Conservation (phyloP, 208 protist species). For the Naegleria lovaniensis region DNA sequence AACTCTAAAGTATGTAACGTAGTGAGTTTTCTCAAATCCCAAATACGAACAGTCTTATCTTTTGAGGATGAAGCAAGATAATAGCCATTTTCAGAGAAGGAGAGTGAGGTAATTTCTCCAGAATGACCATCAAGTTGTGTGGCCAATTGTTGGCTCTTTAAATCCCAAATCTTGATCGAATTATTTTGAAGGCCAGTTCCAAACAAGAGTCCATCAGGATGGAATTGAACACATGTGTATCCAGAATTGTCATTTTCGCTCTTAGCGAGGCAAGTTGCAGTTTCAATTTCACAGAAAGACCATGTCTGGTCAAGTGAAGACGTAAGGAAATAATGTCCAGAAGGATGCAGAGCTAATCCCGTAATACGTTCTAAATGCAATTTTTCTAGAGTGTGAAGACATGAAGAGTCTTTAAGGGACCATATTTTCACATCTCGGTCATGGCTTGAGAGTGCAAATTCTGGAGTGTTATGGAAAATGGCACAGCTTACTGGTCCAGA, state of each 20-base stretch:
- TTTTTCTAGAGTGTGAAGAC: conserved; percentile 40
- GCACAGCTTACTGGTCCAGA: conserved; percentile 41
- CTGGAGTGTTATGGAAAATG: conserved; percentile 47
- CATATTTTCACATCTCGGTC: not conserved
- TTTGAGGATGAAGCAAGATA: conserved; percentile 69
- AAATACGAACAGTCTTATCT: conserved; percentile 72
- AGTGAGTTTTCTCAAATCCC: conserved; percentile 90
- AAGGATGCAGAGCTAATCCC: conserved; percentile 51
- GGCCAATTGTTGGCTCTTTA: conserved; percentile 65
- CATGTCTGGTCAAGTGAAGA: conserved; percentile 48
- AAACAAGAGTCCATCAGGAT: conserved; percentile 72
- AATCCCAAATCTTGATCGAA: conserved; percentile 75
- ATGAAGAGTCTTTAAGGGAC: not conserved
- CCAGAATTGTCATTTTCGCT: not conserved
- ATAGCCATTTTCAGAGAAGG: conserved; percentile 87
- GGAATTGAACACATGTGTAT: conserved; percentile 44
- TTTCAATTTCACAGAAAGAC: conserved; percentile 56
- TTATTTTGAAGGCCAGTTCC: conserved; percentile 46
- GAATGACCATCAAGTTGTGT: conserved; percentile 57
- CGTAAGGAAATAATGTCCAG: conserved; percentile 53
- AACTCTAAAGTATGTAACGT: not conserved
- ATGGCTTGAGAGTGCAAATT: conserved; percentile 40
- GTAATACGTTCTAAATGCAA: conserved; percentile 50
- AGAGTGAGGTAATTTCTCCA: conserved; percentile 49
- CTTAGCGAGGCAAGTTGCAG: not conserved